These are phyloP conservation scores for Nymphaea colorata DNA, from an alignment of 164 flowering plant genomes.

Conservation along the genomic window DNA sequence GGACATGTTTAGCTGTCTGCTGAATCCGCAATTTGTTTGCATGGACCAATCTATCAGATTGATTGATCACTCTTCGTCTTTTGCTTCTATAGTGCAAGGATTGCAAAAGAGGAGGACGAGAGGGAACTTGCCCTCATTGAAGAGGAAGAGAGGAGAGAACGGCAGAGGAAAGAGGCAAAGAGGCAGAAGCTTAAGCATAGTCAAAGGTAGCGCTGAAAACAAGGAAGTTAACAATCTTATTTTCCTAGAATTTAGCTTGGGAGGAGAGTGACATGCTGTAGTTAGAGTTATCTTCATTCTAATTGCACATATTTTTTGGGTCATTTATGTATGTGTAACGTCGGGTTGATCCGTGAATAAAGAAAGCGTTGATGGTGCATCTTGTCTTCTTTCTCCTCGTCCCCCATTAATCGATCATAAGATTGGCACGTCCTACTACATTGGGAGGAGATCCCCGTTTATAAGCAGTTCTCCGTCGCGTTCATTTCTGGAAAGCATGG, in stretches of 20 bases:
- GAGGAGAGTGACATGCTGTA: too few species aligned
- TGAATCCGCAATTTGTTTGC: neutral
- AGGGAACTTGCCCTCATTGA: conserved; percentile 45
- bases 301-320: neutral
- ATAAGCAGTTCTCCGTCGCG: too few species aligned
- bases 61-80: neutral
- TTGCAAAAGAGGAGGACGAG: conserved; percentile 68
- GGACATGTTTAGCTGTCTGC: too few species aligned
- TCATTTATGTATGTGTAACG: neutral
- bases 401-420: too few species aligned
- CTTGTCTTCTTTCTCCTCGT: too few species aligned
- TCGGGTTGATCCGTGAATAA: too few species aligned
- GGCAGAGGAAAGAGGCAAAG: conserved; percentile 43
- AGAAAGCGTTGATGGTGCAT: too few species aligned
- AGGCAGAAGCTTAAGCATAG: conserved; percentile 32
- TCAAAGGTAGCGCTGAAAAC: neutral
- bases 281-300: neutral
- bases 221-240: too few species aligned
- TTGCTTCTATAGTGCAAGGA: conserved; percentile 36
- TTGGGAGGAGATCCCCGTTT: too few species aligned
- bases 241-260: too few species aligned
- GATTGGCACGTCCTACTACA: too few species aligned
- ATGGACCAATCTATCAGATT: neutral
- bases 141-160: conserved; percentile 65
- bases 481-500: too few species aligned